These are phyloP conservation scores for Xylariaceae sp. DNA, from an alignment of 2,329 filamentous ascomycete genomes.

Conservation along the genomic window DNA sequence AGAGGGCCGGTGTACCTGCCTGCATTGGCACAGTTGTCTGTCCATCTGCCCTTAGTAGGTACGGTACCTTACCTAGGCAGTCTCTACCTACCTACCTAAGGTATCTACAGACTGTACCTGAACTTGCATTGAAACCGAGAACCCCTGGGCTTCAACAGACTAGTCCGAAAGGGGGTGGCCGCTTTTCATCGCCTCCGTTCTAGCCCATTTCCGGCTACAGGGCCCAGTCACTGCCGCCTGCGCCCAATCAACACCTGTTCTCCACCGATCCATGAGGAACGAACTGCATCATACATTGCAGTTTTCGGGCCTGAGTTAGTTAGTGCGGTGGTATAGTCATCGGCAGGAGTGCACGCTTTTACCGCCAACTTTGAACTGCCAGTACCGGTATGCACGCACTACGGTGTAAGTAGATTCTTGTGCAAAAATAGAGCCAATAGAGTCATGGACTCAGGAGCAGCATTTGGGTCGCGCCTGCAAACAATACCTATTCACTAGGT, in stretches of 20 bases:
- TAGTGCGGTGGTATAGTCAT: too few species aligned
- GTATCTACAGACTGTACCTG: neutral
- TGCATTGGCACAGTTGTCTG: too few species aligned
- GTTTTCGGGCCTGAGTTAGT: neutral
- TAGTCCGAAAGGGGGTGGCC: slow-evolving; percentile 12
- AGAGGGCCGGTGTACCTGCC: too few species aligned
- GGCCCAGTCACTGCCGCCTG: neutral
- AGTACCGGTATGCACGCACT: too few species aligned
- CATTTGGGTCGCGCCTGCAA: neutral
- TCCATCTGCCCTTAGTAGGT: too few species aligned
- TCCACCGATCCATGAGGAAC: slow-evolving; percentile 6
- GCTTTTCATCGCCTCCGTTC: slow-evolving; percentile 7
- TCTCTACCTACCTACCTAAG: too few species aligned
- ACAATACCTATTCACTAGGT: neutral
- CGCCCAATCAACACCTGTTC: slow-evolving; percentile 11
- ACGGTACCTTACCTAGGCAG: too few species aligned
- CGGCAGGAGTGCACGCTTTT: too few species aligned
- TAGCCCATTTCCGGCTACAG: neutral
- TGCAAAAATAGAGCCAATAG: neutral
- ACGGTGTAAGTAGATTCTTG: too few species aligned
- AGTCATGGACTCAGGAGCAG: neutral
- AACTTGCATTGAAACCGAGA: neutral
- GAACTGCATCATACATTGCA: neutral
- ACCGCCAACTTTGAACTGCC: too few species aligned
- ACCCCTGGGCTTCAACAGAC: neutral